Evolutionary conservation across 148 eudicot genomes (phyloP), one percentile per base, ranked within the genome.

Genomic region (Vaccinium darrowii): DNA sequence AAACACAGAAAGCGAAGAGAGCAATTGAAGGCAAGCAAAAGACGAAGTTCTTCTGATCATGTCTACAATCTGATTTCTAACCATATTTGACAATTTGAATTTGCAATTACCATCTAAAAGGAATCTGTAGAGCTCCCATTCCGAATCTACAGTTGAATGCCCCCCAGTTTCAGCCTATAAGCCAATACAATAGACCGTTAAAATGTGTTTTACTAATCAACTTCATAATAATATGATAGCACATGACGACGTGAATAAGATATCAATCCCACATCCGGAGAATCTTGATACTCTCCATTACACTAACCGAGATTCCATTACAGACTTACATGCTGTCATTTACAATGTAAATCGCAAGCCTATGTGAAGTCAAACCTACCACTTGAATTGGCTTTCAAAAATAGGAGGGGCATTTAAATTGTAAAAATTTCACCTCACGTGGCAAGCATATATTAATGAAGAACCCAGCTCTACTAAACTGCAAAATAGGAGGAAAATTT

Each of bases 61-160:
- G 79, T 94, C 94, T 9, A 89, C 92, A 82, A 96, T 94, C 89
- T 91, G 88, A 80, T 79, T 85, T 83, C 94, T 92, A 65, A 91
- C 92, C 27, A 87, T 84, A 79, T 89, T 91, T 50, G 92, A 75
- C 71, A 91, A 80, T 13, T 93, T 91, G 76, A 88, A 92, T 57
- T 86, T 89, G 33, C 87, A 89, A 58, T 87, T 91, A 67, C 94
- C 98, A 49, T 93, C 95, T 78, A 96, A 87, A 51, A 91, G 92
- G 83, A 96, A 91, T 82, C 95, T 91, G 84, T 94, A 95, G 52
- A 95, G 93, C 83, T 95, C 98, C 98, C 98, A 94, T 80, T 91
- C 93, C 8, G 94, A 91, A 62, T 91, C 91, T 78, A 90, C 80
- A 50, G 92, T 93, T 77, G 93, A 89, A 79, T 91, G 90, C 80